Conservation (phyloP, 2,329 filamentous ascomycete genomes). For the Bipolaris victoriae region DNA sequence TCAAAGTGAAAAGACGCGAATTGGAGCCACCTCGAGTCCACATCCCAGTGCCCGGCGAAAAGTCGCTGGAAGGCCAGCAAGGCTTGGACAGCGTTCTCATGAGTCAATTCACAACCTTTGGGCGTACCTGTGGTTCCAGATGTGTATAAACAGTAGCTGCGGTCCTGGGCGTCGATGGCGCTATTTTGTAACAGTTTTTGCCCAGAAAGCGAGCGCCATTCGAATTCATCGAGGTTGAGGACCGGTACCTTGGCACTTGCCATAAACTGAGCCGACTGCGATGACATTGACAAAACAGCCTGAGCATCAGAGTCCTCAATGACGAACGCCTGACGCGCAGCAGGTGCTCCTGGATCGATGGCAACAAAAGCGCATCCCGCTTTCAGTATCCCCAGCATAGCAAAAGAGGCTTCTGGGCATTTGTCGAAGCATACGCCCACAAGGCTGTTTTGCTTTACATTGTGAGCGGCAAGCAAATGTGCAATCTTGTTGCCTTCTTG, state of each 20-base stretch:
- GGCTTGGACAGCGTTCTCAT: constrained; percentile 86
- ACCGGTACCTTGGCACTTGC: constrained; percentile 46
- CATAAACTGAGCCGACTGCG: constrained; percentile 51
- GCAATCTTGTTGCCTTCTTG: constrained; percentile 74
- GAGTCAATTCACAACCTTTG: constrained; percentile 86
- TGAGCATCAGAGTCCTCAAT: constrained; percentile 72
- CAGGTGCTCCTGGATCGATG: constrained; percentile 75
- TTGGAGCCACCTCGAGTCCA: constrained; percentile 80
- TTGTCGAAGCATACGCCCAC: constrained; percentile 84
- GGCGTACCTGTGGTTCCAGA: constrained; percentile 86
- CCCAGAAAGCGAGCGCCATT: constrained; percentile 44
- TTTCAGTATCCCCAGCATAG: constrained; percentile 82
- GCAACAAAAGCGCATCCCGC: constrained; percentile 82
- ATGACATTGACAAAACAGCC: constrained; percentile 65
- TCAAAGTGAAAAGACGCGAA: constrained; percentile 96
- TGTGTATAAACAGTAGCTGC: constrained; percentile 85
- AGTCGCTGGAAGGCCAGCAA: constrained; percentile 85
- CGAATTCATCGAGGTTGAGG: constrained; percentile 55
- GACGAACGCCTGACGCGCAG: constrained; percentile 77
- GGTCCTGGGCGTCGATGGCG: constrained; percentile 57
- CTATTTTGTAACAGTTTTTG: constrained; percentile 37
- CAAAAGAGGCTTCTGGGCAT: constrained; percentile 81
- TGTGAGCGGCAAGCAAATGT: constrained; percentile 62
- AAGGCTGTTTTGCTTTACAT: constrained; percentile 63
- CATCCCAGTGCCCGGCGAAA: constrained; percentile 76